These are phyloP conservation scores for Vicia villosa DNA, from an alignment of 306 rosid genomes.

Conservation along the genomic window DNA sequence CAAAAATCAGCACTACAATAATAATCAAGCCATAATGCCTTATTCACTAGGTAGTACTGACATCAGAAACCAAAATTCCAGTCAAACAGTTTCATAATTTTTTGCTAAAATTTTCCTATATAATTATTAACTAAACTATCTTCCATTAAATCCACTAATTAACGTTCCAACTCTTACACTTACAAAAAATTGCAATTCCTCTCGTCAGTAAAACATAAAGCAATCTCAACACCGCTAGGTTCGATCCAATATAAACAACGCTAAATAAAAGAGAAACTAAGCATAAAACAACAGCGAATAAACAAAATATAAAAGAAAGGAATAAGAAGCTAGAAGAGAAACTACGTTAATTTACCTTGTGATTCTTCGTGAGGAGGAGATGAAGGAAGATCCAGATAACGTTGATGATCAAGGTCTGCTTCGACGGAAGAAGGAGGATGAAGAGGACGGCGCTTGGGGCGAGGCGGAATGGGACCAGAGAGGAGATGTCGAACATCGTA, in stretches of 20 bases:
- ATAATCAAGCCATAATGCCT: neutral
- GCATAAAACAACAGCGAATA: neutral
- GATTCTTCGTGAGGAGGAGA: slow-evolving; percentile 28
- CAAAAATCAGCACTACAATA: neutral
- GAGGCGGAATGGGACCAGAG: slow-evolving; percentile 62
- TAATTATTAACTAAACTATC: neutral
- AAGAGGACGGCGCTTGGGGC: slow-evolving; percentile 60
- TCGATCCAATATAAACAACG: neutral
- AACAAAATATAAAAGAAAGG: neutral
- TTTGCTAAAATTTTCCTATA: neutral
- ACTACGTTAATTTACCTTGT: slow-evolving; percentile 51
- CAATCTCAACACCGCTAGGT: neutral
- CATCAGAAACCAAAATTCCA: neutral
- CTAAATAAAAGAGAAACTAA: neutral
- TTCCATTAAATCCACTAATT: neutral
- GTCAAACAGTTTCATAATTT: neutral
- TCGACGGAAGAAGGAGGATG: slow-evolving; percentile 43
- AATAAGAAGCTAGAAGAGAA: neutral
- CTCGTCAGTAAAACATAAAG: neutral
- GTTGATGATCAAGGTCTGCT: slow-evolving; percentile 59
- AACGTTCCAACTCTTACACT: neutral
- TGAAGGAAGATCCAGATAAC: slow-evolving; percentile 76
- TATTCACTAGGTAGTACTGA: neutral
- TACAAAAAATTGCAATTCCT: neutral
- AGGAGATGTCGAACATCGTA: slow-evolving; percentile 94